Evolutionary conservation across 176 grass and related monocot genomes (phyloP).

Genomic region (Miscanthus lutarioriparius): DNA sequence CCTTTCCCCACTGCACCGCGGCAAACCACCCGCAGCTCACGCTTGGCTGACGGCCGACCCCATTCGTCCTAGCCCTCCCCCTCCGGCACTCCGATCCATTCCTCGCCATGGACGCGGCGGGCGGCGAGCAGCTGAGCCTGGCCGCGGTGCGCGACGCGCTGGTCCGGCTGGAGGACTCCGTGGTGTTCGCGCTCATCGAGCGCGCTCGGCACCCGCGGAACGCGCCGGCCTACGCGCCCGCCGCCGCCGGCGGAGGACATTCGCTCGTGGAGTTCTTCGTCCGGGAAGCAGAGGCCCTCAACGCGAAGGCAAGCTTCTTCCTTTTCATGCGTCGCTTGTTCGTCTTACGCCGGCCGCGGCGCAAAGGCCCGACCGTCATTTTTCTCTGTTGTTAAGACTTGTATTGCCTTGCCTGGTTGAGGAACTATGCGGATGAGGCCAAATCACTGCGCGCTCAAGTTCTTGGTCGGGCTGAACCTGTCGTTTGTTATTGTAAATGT

Average conservation of each 20-base stretch:
- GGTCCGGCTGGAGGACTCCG: conserved; percentile 83
- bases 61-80: not conserved
- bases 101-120: conserved; percentile 27
- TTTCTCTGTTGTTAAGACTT: not conserved
- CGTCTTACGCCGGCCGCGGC: not conserved
- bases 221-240: conserved; percentile 51
- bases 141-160: conserved; percentile 70
- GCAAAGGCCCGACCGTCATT: not conserved
- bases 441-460: not conserved
- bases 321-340: not conserved
- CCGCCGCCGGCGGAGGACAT: conserved; percentile 24
- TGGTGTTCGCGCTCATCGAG: conserved; percentile 89
- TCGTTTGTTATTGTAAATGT: not conserved
- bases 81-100: not conserved
- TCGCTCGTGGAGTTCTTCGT: conserved; percentile 71
- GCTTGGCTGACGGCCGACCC: too few species aligned
- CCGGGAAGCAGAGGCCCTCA: conserved; percentile 58
- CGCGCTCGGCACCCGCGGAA: conserved; percentile 72
- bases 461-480: not conserved
- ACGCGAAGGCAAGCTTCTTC: conserved; percentile 57
- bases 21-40: not conserved
- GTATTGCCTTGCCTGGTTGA: not conserved
- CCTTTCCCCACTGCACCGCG: not conserved
- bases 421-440: too few species aligned
- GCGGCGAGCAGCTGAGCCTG: conserved; percentile 54